Percentiles rank a stretch among this genome's conserved stretches.
Evolutionary conservation across 768 basidiomycete species (phyloP).

Genomic region (Tricholoma sp.): DNA sequence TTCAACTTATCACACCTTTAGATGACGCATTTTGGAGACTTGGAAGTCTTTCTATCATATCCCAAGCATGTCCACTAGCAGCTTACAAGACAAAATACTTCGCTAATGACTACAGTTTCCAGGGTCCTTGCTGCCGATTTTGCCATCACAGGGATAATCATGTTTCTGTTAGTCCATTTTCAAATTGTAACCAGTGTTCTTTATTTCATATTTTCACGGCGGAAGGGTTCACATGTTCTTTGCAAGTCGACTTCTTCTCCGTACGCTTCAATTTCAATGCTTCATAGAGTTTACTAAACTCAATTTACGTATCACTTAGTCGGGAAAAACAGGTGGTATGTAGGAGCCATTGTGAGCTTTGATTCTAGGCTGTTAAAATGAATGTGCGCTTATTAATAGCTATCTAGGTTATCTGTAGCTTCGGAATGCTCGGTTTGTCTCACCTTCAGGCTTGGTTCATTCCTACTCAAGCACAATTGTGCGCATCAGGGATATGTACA

Average conservation of each 20-base stretch:
- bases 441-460: neutral
- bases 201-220: neutral
- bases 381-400: neutral
- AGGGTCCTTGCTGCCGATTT: neutral
- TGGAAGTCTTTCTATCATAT: neutral
- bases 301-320: neutral
- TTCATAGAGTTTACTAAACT: neutral
- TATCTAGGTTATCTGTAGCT: neutral
- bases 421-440: neutral
- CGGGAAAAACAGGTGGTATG: neutral
- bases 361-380: neutral
- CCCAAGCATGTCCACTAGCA: neutral
- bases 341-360: neutral
- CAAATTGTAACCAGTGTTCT: neutral
- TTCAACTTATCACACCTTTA: neutral
- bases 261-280: neutral
- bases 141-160: neutral
- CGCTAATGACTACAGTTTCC: neutral
- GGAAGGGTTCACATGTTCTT: constrained; percentile 2
- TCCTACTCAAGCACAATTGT: neutral
- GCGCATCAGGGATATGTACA: neutral
- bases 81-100: neutral
- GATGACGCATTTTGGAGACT: neutral
- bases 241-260: neutral
- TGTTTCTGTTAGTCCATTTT: neutral